These are phyloP conservation scores for Globisporangium nagaii DNA, from an alignment of 352 stramenopile species.

Conservation along the genomic window DNA sequence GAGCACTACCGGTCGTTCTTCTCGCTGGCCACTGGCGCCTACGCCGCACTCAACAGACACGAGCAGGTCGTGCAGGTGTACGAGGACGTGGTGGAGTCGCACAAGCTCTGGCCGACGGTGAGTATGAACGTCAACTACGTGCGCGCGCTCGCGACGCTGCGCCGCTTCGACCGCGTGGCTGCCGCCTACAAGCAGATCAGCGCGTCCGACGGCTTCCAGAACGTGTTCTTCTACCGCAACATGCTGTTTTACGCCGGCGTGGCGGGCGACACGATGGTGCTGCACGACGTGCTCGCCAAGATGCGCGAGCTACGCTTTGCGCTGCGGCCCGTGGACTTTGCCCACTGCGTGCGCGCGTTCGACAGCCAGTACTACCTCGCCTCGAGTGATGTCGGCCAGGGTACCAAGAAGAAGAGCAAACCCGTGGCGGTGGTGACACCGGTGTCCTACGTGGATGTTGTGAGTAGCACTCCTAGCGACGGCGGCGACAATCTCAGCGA, in stretches of 20 bases:
- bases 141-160: constrained; percentile 8
- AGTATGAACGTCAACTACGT: constrained; percentile 15
- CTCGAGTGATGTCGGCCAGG: neutral
- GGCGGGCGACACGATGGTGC: neutral
- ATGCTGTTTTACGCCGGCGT: constrained; percentile 5
- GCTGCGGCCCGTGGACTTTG: constrained; percentile 7
- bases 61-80: constrained; percentile 6
- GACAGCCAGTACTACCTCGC: constrained; percentile 1
- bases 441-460: neutral
- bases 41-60: constrained; percentile 3
- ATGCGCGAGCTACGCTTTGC: constrained; percentile 6
- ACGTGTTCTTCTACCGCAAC: constrained; percentile 15
- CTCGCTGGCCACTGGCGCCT: constrained; percentile 12
- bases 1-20: constrained; percentile 14
- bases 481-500: neutral
- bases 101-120: constrained; percentile 9
- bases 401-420: neutral
- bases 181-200: constrained; percentile 1
- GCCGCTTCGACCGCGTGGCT: neutral
- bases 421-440: neutral
- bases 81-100: neutral
- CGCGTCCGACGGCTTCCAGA: constrained; percentile 7
- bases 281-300: neutral
- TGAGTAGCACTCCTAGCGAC: neutral
- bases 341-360: constrained; percentile 7